Evolutionary conservation across 1,284 basidiomycete species (phyloP), one percentile per base, ranked within the genome.

Genomic region (Calocybe gambosa): DNA sequence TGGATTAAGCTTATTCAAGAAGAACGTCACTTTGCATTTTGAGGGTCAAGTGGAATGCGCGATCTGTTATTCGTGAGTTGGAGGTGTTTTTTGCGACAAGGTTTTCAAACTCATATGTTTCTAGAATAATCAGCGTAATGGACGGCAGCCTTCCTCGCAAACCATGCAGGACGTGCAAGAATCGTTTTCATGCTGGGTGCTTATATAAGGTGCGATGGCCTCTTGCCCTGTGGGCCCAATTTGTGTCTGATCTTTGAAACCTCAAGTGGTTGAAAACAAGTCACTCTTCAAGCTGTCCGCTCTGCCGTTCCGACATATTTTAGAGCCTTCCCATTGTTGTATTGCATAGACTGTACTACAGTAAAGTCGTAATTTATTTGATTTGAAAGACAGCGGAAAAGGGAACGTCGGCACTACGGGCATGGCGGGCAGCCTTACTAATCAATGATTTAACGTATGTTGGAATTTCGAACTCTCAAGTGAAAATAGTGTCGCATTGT

Each of bases 151-250:
- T 99, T 28, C 95, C 96, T 0, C 85, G 82, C 53, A 96, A 95
- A 61, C 86, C 91, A 0, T 99, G 96, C 70, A 85, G 82, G 64
- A 98, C 89, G 1, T 97, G 94, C 71, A 93, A 90, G 67, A 97
- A 98, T 67, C 76, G 85, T 39, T 99, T 98, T 79, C 96, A 99
- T 63, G 84, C 91, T 0, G 82, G 79, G 25, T 97, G 94, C 68
- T 66, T 96, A 51, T 96, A 86, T 73, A 95, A 94, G 75, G 87
- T 82, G 38, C 41, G 72, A 2, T 9, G 4, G 2, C 23, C 18
- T 7, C 12, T 3, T 35, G 26, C 5, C 9, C 13, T 45, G 19
- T 4, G 21, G 0, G 8, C 10, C 15, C 0, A 9, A 3, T 34
- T n/a, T 13, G 25, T n/a, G 26, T 55, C 3, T 20, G 19, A 49